Base-by-base conservation (phyloP, 2,329 filamentous ascomycete species). In the Fusarium humuli region DNA sequence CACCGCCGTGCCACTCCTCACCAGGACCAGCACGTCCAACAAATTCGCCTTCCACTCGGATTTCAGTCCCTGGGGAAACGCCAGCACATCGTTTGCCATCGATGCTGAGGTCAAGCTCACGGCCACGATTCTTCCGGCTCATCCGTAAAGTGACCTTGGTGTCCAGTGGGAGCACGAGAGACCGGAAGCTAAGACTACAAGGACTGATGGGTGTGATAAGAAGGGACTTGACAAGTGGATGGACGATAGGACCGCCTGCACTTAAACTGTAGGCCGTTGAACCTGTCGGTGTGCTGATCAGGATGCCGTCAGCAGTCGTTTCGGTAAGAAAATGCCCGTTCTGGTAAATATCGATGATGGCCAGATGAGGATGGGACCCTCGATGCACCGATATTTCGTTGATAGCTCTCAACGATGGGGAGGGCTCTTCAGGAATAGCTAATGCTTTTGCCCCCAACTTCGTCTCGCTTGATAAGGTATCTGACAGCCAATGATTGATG, bases 201-300 rank as follows among this genome's bases (percentile, higher is more conserved):
- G 96, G 93, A 77, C 94, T 98, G 76, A 99, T 98, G 25, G 96
- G 94, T 0, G 96, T 99, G 60, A 99, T 88, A 27, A 98, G 88
- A 16, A 98, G 86, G 3, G 93, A 93, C 40, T 93, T 91, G 5
- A 98, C 95, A 3, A 98, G 86, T 0, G 96, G 96, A 78, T 99
- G 96, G 42, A 98, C 92, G 73, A 99, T 98, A 73, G 91, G 93
- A 2, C 96, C 96, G 5, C 96, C 96, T 5, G 92, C 92, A 70
- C 92, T 96, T n/a, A 99, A 86, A 63, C 92, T 96, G 83, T 99
- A 99, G 1, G 96, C 96, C 1, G 96, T 99, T 42, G 93, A 97
- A 5, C 96, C 96, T 0, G 96, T 99, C 0, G 96, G 96, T 0
- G 95, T 98, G 69, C 92, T 94, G 62, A 98, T 90, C 46, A 98